Conservation (phyloP, 306 rosid species). For the Ziziphus jujuba region DNA sequence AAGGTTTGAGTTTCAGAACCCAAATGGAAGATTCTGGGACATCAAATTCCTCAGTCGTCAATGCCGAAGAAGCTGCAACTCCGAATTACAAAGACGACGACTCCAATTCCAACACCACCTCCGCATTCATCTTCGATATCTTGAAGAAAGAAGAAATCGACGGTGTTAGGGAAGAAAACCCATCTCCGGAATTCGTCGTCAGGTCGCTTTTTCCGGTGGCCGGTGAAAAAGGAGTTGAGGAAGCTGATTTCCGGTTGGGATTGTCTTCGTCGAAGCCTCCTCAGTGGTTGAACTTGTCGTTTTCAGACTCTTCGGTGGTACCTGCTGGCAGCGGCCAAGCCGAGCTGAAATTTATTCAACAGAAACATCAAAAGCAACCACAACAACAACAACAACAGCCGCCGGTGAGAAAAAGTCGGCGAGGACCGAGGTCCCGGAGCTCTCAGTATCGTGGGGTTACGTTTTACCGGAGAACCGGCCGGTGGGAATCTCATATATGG, state of each 20-base stretch:
- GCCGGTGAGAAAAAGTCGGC: constrained; percentile 43
- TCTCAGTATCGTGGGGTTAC: constrained; percentile 67
- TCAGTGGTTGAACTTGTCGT: constrained; percentile 52
- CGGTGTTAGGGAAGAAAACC: background rate
- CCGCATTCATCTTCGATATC: constrained; percentile 46
- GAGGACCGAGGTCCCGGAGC: constrained; percentile 62
- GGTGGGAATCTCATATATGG: constrained; percentile 78
- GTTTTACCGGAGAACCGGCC: constrained; percentile 60
- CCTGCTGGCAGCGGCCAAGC: constrained; percentile 4
- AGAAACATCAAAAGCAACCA: too few species aligned
- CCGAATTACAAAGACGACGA: constrained; percentile 26
- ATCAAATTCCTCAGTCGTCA: constrained; percentile 46
- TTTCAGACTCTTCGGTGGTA: constrained; percentile 34
- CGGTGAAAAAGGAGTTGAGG: constrained; percentile 24
- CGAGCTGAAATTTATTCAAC: constrained; percentile 41
- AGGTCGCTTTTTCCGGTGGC: constrained; percentile 37
- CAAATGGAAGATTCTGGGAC: constrained; percentile 41
- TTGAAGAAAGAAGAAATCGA: constrained; percentile 21
- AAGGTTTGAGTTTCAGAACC: background rate
- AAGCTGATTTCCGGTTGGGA: constrained; percentile 10
- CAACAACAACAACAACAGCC: constrained; percentile 29
- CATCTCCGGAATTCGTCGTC: constrained; percentile 21
- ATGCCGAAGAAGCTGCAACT: constrained; percentile 34
- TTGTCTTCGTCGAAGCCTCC: constrained; percentile 26
- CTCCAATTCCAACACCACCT: constrained; percentile 21